A percentile compares a stretch with the other conserved stretches of the same genome.
Conservation (phyloP, 306 rosid species). For the Begonia loranthoides region DNA sequence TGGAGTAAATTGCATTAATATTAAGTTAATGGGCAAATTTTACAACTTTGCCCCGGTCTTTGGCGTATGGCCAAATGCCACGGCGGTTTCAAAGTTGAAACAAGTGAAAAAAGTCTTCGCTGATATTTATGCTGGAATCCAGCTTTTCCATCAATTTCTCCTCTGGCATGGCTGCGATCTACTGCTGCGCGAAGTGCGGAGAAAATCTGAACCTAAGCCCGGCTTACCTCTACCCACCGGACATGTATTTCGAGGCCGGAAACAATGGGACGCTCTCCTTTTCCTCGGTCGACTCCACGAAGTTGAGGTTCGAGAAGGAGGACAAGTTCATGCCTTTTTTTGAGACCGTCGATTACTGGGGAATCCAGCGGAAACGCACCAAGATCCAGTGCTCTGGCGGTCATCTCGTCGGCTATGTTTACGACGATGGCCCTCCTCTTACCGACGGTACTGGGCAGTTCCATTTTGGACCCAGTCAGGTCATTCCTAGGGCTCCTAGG, state of each 20-base stretch:
- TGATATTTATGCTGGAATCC: no score
- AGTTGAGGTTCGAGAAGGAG: constrained; percentile 61
- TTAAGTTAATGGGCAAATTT: no score
- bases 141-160: no score
- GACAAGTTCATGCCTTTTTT: constrained; percentile 76
- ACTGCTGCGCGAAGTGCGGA: constrained; percentile 55
- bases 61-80: no score
- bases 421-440: constrained; percentile 84
- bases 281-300: constrained; percentile 44
- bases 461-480: constrained; percentile 91
- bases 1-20: no score
- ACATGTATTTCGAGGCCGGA: constrained; percentile 77
- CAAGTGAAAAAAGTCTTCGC: no score
- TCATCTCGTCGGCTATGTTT: constrained; percentile 44
- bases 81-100: no score
- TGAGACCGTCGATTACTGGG: constrained; percentile 78
- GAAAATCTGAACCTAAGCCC: constrained; percentile 46
- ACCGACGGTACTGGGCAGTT: constrained; percentile 54
- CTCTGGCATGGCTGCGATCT: constrained; percentile 41
- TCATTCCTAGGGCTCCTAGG: constrained; percentile 64
- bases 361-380: constrained; percentile 75
- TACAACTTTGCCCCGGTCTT: no score
- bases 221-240: constrained; percentile 36
- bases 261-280: constrained; percentile 71
- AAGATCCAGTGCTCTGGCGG: constrained; percentile 53